phyloP scores from a whole-genome alignment of 2,329 filamentous ascomycete species.

The Penicillium corylophilum region DNA sequence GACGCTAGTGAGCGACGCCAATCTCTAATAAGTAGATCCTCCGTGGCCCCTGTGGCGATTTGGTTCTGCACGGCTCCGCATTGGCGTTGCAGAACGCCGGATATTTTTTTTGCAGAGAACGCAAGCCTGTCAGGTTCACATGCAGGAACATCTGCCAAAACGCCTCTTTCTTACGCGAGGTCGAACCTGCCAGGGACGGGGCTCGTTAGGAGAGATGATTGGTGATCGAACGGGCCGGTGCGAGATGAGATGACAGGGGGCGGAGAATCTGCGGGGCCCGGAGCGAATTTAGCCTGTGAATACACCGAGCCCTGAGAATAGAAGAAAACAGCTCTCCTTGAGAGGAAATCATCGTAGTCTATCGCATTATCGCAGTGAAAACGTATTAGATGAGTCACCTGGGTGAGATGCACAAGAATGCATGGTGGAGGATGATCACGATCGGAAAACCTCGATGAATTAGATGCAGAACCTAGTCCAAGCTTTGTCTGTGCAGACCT shows the following conservation, averaged over 20 bases:
- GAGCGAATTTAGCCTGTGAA: background rate
- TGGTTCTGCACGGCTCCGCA: constrained; percentile 9
- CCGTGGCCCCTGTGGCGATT: constrained; percentile 3
- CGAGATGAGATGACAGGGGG: constrained; percentile 15
- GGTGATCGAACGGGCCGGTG: constrained; percentile 2
- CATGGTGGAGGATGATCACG: background rate
- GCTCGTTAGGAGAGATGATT: constrained; percentile 4
- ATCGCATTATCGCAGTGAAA: background rate
- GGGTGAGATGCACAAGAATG: background rate
- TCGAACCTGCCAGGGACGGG: background rate
- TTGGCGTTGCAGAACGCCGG: background rate
- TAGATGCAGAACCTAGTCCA: background rate
- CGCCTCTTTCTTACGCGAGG: constrained; percentile 3
- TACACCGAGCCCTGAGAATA: background rate
- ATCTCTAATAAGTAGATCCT: constrained; percentile 9
- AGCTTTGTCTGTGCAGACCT: background rate
- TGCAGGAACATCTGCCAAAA: constrained; percentile 3
- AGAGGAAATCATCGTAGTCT: background rate
- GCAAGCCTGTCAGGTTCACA: constrained; percentile 2
- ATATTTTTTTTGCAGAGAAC: background rate
- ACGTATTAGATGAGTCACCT: background rate
- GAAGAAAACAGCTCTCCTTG: background rate
- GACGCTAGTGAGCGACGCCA: constrained; percentile 7
- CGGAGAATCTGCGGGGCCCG: constrained; percentile 18
- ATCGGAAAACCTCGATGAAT: background rate